Conservation (phyloP, 768 basidiomycete genomes). For the Phanerodontia chrysosporium region DNA sequence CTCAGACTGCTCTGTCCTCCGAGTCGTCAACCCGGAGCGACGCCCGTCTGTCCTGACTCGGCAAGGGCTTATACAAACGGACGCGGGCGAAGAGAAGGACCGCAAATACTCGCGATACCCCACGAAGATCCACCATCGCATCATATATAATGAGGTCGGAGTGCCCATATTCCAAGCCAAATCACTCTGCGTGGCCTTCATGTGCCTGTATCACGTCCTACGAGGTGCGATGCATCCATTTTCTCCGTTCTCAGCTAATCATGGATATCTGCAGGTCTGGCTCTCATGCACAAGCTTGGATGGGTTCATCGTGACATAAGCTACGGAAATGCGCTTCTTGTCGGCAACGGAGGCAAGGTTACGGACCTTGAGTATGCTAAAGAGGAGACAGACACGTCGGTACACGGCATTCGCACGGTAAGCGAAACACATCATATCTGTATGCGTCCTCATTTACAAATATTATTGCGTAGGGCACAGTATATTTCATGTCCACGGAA, state of each 20-base stretch:
- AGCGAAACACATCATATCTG: neutral
- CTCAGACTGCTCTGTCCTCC: neutral
- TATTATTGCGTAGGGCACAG: slow-evolving; percentile 1
- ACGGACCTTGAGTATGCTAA: slow-evolving; percentile 10
- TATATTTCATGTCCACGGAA: slow-evolving; percentile 3
- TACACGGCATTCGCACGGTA: neutral
- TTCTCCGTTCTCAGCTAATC: neutral
- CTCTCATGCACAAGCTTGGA: neutral
- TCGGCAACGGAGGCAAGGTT: neutral
- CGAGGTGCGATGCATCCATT: neutral
- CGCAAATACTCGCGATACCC: neutral
- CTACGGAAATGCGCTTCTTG: neutral
- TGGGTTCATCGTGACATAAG: slow-evolving; percentile 8
- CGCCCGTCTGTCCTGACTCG: neutral
- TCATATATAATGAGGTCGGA: neutral
- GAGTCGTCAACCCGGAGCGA: neutral
- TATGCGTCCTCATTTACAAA: neutral
- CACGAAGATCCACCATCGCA: neutral
- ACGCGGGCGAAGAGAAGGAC: neutral
- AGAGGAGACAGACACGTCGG: neutral
- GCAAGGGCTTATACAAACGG: neutral
- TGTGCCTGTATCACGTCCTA: neutral
- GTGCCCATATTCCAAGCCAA: neutral
- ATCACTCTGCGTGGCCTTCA: neutral
- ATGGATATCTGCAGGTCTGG: neutral